Conservation (phyloP, 306 rosid species). For the Dryas alaskensis region DNA sequence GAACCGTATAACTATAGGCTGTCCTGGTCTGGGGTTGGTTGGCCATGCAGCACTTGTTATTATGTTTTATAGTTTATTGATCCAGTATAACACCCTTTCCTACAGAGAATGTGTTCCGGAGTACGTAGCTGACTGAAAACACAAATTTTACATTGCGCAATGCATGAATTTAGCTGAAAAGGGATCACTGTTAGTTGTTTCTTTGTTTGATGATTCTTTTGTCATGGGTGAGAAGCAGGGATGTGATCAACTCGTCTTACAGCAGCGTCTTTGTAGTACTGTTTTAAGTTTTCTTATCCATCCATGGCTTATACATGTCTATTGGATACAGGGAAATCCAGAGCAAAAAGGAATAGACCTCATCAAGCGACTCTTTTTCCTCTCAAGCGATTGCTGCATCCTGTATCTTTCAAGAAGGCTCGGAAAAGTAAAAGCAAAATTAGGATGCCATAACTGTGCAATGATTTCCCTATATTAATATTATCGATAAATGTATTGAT, state of each 20-base stretch:
- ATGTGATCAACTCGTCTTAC: no score
- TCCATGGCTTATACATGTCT: constrained; percentile 15
- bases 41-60: neutral
- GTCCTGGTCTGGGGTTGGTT: neutral
- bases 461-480: neutral
- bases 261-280: neutral
- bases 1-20: neutral
- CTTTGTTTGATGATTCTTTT: neutral
- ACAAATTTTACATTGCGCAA: neutral
- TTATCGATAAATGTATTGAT: neutral
- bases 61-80: neutral
- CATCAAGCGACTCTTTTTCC: constrained; percentile 33
- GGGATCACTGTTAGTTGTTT: neutral
- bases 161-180: neutral
- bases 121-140: neutral
- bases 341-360: constrained; percentile 40
- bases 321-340: constrained; percentile 45
- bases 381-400: constrained; percentile 50
- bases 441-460: neutral
- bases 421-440: constrained; percentile 35
- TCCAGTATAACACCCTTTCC: neutral
- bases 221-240: no score
- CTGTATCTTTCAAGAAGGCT: constrained; percentile 52
- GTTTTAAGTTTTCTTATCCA: neutral
- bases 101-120: constrained; percentile 6